Percentiles rank a stretch among this genome's conserved stretches.
Evolutionary conservation across 768 basidiomycete genomes (phyloP).

Genomic region (Podaxis sp.): DNA sequence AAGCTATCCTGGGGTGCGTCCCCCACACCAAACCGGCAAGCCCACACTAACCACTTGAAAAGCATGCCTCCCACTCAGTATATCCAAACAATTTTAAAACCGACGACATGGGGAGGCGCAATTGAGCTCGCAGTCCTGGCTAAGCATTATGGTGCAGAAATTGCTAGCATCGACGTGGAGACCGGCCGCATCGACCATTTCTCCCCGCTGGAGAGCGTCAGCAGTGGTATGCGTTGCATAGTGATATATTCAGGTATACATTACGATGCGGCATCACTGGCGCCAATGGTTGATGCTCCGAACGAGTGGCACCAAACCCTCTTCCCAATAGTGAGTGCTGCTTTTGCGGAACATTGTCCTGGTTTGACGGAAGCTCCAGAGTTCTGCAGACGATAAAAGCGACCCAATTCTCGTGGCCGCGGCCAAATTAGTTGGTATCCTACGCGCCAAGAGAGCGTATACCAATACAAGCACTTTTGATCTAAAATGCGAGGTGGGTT

Average conservation of each 20-base stretch:
- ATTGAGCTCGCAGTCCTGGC: slow-evolving; percentile 90
- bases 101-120: slow-evolving; percentile 90
- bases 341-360: background rate
- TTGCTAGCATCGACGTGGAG: slow-evolving; percentile 88
- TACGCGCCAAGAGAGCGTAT: slow-evolving; percentile 76
- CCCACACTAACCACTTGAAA: background rate
- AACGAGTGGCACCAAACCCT: slow-evolving; percentile 87
- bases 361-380: slow-evolving; percentile 18
- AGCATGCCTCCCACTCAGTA: slow-evolving; percentile 64
- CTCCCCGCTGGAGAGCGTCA: slow-evolving; percentile 43
- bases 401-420: slow-evolving; percentile 64
- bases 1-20: slow-evolving; percentile 83
- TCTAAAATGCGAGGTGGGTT: slow-evolving; percentile 75
- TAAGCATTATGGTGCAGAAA: slow-evolving; percentile 77
- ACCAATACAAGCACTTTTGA: slow-evolving; percentile 93
- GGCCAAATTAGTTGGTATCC: slow-evolving; percentile 61
- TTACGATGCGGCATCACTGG: slow-evolving; percentile 86
- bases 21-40: background rate
- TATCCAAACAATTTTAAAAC: slow-evolving; percentile 74
- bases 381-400: slow-evolving; percentile 27
- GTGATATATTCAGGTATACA: slow-evolving; percentile 96
- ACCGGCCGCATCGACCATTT: slow-evolving; percentile 88
- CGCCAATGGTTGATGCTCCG: slow-evolving; percentile 73
- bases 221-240: slow-evolving; percentile 48
- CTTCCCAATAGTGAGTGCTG: slow-evolving; percentile 53